Conservation (phyloP, 441 rosid species). For the Capsella rubella region DNA sequence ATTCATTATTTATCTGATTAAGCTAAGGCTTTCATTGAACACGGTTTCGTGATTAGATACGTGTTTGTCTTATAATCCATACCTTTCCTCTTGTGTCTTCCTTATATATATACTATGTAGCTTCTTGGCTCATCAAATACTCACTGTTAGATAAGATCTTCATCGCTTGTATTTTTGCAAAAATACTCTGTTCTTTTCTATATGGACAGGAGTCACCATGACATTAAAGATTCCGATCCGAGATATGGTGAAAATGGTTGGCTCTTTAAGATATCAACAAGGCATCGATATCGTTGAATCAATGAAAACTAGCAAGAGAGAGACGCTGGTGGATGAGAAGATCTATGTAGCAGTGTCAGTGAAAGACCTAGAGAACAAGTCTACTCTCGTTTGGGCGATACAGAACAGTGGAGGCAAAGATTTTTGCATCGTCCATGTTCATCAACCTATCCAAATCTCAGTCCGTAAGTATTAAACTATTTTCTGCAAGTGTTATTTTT, state of each 20-base stretch:
- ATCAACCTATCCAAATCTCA: slow-evolving; percentile 54
- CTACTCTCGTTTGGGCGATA: slow-evolving; percentile 69
- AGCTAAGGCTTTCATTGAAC: slow-evolving; percentile 8
- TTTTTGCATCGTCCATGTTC: slow-evolving; percentile 72
- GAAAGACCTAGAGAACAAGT: slow-evolving; percentile 56
- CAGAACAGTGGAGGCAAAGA: slow-evolving; percentile 67
- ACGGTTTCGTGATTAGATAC: slow-evolving; percentile 1
- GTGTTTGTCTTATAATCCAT: not conserved
- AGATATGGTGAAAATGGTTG: slow-evolving; percentile 26
- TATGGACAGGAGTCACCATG: slow-evolving; percentile 35
- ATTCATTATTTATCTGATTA: not conserved
- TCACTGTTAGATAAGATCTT: not conserved
- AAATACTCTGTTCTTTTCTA: not conserved
- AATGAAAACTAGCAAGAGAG: not conserved
- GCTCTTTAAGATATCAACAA: slow-evolving; percentile 20
- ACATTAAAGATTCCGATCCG: slow-evolving; percentile 38
- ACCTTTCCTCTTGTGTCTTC: slow-evolving; percentile 1
- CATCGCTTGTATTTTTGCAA: slow-evolving; percentile 6
- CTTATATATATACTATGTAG: not conserved
- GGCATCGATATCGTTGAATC: slow-evolving; percentile 13
- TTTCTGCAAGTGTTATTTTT: too few species aligned
- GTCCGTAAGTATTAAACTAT: slow-evolving; percentile 17
- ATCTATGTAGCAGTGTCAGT: slow-evolving; percentile 72
- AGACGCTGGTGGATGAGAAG: slow-evolving; percentile 58
- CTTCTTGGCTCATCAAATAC: not conserved